These are phyloP conservation scores for Malassezia dermatis DNA, from an alignment of 1,284 basidiomycete species.

Conservation along the genomic window DNA sequence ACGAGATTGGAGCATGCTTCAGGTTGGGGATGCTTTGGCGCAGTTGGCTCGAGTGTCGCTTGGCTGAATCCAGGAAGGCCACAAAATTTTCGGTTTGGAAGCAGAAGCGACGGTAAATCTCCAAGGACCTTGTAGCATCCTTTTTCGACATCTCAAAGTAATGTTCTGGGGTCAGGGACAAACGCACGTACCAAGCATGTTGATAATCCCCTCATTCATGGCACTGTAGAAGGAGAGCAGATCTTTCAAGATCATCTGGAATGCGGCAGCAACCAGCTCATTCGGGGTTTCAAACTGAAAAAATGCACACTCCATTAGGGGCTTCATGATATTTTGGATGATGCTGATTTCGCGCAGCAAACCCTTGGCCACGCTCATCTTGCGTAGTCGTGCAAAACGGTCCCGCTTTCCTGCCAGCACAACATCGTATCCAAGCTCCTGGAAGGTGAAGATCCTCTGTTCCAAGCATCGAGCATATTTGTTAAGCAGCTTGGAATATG, in stretches of 20 bases:
- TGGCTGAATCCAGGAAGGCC: slow-evolving; percentile 83
- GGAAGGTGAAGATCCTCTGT: slow-evolving; percentile 74
- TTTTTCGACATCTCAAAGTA: slow-evolving; percentile 97
- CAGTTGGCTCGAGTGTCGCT: slow-evolving; percentile 79
- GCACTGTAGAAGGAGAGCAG: slow-evolving; percentile 89
- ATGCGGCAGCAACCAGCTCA: slow-evolving; percentile 75
- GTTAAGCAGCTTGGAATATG: slow-evolving; percentile 68
- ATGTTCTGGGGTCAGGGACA: slow-evolving; percentile 59
- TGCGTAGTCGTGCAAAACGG: slow-evolving; percentile 58
- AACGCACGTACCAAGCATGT: slow-evolving; percentile 53
- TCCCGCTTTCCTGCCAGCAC: slow-evolving; percentile 53
- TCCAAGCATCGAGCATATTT: slow-evolving; percentile 84
- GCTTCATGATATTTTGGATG: slow-evolving; percentile 78
- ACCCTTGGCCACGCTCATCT: slow-evolving; percentile 91
- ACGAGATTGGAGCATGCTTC: slow-evolving; percentile 85
- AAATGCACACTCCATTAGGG: slow-evolving; percentile 81
- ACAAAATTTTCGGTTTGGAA: slow-evolving; percentile 86
- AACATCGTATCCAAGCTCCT: slow-evolving; percentile 83
- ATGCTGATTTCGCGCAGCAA: slow-evolving; percentile 79
- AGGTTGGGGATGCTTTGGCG: slow-evolving; percentile 88
- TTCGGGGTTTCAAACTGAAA: slow-evolving; percentile 87
- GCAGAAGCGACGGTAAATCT: slow-evolving; percentile 88
- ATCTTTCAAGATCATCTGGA: slow-evolving; percentile 94
- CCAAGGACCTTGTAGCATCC: slow-evolving; percentile 75
- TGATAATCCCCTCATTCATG: slow-evolving; percentile 95